Evolutionary conservation across 2,329 filamentous ascomycete genomes (phyloP).

Genomic region (Curvularia eragrostidis): DNA sequence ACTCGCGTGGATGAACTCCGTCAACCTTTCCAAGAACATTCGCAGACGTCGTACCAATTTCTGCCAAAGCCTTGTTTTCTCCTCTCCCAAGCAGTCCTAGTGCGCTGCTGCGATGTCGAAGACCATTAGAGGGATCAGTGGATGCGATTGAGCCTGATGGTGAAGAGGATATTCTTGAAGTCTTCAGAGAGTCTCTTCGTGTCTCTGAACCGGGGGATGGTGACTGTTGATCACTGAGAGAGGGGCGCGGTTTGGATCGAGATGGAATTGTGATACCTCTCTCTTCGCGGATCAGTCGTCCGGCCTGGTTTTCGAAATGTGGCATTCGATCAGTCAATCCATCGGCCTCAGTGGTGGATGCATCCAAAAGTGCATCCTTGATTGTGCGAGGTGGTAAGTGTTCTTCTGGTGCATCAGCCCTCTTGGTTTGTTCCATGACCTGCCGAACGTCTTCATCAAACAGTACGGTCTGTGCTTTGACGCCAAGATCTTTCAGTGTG

Average conservation of each 20-base stretch:
- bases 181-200: conserved; percentile 44
- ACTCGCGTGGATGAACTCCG: conserved; percentile 50
- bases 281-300: conserved; percentile 42
- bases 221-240: conserved; percentile 28
- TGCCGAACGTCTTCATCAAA: conserved; percentile 74
- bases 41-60: conserved; percentile 68
- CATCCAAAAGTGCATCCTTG: conserved; percentile 87
- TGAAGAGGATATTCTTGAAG: conserved; percentile 39
- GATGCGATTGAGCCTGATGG: conserved; percentile 40
- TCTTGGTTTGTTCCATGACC: conserved; percentile 52
- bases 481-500: conserved; percentile 73
- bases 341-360: conserved; percentile 85
- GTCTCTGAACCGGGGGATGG: conserved; percentile 45
- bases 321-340: conserved; percentile 57
- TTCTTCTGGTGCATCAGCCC: conserved; percentile 43
- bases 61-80: conserved; percentile 68
- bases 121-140: conserved; percentile 44
- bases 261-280: conserved; percentile 33
- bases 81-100: conserved; percentile 66
- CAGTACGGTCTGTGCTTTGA: conserved; percentile 87
- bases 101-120: conserved; percentile 61
- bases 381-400: conserved; percentile 72
- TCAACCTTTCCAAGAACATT: conserved; percentile 72
- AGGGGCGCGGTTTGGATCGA: conserved; percentile 27
- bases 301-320: conserved; percentile 51